Evolutionary conservation across 1,284 basidiomycete genomes (phyloP), one percentile per base, ranked within the genome.

Genomic region (Fistulina hepatica): DNA sequence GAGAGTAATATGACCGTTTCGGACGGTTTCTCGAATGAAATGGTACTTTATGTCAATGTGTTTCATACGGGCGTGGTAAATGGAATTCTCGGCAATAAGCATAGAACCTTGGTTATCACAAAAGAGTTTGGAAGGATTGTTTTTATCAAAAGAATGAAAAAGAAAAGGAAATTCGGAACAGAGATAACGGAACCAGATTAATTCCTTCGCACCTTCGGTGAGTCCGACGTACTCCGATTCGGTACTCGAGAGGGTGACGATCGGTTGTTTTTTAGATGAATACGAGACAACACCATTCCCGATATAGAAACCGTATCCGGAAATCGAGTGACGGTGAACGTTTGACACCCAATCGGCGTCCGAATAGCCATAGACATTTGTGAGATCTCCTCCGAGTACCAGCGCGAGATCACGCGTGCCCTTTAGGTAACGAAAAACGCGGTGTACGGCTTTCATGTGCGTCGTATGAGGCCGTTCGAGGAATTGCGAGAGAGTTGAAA

Each of bases 311-410:
- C 21, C 21, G 22, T 33, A 39, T 15, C 37, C 37, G 27, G 37
- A 39, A 4, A 39, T 12, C 2, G 37, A 39, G 17, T 12, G 22
- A 25, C 32, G 22, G 23, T 34, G 11, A 7, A 12, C 5, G 6
- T 50, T 36, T 9, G 49, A 42, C 7, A 40, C 51, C 42, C 46
- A 57, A 36, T 58, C 49, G 3, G 54, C 51, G 43, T 59, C 52
- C 0, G 50, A 48, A 34, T 49, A 51, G 11, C 41, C 38, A 19
- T 13, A 15, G 2, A 43, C 31, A 3, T 6, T 2, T 13, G 33
- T 23, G 2, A 17, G 16, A 17, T 15, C 6, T n/a, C 36, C 26
- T 21, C 36, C 36, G 8, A 37, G 36, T 15, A 37, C 21, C 10
- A 37, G 27, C 13, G 21, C 16, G 27, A 30, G 20, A 23, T 37